phyloP scores from a whole-genome alignment of 768 basidiomycete species.

The Auriscalpium vulgare region DNA sequence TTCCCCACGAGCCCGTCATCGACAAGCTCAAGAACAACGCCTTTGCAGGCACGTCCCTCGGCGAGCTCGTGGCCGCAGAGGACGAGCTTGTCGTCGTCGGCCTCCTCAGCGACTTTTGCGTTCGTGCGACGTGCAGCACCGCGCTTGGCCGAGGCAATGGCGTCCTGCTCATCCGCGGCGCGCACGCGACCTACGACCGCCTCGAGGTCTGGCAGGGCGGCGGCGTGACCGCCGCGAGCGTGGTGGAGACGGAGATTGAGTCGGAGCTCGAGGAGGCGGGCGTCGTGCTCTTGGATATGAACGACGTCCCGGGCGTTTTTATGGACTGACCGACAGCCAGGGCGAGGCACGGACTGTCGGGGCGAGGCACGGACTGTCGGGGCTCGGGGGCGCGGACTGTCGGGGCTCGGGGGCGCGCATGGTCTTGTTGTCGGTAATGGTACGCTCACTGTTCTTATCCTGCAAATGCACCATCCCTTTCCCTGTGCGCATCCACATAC shows the following conservation, averaged over 20 bases:
- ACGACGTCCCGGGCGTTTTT: slow-evolving; percentile 52
- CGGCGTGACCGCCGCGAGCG: slow-evolving; percentile 40
- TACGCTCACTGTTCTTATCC: neutral
- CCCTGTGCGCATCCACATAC: neutral
- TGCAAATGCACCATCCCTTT: neutral
- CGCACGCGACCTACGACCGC: slow-evolving; percentile 63
- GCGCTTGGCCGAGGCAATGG: slow-evolving; percentile 58
- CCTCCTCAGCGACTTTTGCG: slow-evolving; percentile 58
- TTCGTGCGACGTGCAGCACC: slow-evolving; percentile 45
- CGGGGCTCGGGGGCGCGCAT: neutral
- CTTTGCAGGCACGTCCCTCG: slow-evolving; percentile 51
- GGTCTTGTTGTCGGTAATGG: neutral
- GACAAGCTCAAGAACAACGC: slow-evolving; percentile 47
- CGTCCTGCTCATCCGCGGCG: slow-evolving; percentile 53
- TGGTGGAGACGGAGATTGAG: slow-evolving; percentile 54
- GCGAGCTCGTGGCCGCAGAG: slow-evolving; percentile 37
- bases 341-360: neutral
- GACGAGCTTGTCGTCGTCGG: slow-evolving; percentile 63
- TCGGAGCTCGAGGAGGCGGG: slow-evolving; percentile 63
- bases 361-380: too few species aligned
- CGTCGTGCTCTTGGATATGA: slow-evolving; percentile 58
- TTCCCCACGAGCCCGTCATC: slow-evolving; percentile 42
- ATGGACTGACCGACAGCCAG: slow-evolving; percentile 29
- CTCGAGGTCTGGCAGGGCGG: slow-evolving; percentile 55
- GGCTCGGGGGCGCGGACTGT: neutral